phyloP scores from a whole-genome alignment of 441 rosid genomes.

The Corymbia calophylla region DNA sequence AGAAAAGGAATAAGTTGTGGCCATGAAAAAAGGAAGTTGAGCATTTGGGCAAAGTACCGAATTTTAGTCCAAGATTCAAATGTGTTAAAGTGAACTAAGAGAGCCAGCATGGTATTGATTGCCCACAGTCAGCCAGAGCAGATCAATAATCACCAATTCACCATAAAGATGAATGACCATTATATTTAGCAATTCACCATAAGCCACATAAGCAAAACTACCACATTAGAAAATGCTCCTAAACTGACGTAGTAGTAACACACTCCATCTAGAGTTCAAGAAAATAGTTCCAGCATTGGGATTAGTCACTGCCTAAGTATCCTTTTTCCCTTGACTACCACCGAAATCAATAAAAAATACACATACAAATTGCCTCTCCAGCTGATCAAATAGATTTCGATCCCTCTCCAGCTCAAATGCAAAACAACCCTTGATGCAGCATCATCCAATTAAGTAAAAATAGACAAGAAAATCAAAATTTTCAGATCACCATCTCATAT shows the following conservation, averaged over 20 bases:
- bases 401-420: neutral
- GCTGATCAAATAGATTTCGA: neutral
- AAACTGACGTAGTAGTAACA: neutral
- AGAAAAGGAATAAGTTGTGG: neutral
- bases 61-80: neutral
- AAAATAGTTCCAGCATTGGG: neutral
- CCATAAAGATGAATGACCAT: neutral
- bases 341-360: neutral
- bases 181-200: neutral
- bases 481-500: neutral
- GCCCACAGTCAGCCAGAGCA: neutral
- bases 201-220: neutral
- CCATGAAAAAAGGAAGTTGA: neutral
- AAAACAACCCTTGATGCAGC: neutral
- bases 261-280: neutral
- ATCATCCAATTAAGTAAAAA: neutral
- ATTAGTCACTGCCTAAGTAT: neutral
- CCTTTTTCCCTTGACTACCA: neutral
- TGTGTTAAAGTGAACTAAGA: neutral
- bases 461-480: neutral
- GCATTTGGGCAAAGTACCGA: neutral
- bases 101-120: neutral
- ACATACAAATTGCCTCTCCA: neutral
- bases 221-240: neutral
- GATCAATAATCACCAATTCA: neutral